Evolutionary conservation across 805 yeast species (phyloP).

Genomic region (Teunomyces aglyptinius): DNA sequence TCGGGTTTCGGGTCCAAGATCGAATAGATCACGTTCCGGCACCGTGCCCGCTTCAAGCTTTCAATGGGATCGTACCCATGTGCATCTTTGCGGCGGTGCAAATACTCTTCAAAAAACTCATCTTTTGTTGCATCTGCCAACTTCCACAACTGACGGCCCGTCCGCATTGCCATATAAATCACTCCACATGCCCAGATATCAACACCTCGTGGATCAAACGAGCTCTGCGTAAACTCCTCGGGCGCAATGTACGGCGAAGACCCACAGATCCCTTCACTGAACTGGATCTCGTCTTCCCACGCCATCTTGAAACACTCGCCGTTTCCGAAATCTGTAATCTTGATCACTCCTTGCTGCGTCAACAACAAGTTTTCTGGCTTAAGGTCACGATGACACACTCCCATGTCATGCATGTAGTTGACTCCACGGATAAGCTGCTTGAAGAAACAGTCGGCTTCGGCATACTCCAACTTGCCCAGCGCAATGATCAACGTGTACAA

Average conservation of each 20-base stretch:
- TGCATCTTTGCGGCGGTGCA: slow-evolving; percentile 74
- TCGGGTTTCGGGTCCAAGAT: slow-evolving; percentile 88
- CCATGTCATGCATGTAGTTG: slow-evolving; percentile 84
- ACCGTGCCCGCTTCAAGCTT: slow-evolving; percentile 74
- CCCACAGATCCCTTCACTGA: slow-evolving; percentile 78
- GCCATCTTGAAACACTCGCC: slow-evolving; percentile 82
- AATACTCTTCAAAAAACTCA: slow-evolving; percentile 72
- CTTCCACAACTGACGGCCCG: slow-evolving; percentile 93
- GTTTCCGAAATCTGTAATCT: slow-evolving; percentile 87
- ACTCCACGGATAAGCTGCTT: slow-evolving; percentile 84
- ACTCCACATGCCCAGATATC: slow-evolving; percentile 95
- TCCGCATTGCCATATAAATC: slow-evolving; percentile 89
- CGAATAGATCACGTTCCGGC: slow-evolving; percentile 90
- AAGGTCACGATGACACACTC: slow-evolving; percentile 85
- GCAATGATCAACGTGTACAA: slow-evolving; percentile 71
- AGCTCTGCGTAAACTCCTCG: slow-evolving; percentile 64
- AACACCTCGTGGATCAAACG: slow-evolving; percentile 78
- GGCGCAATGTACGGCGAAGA: slow-evolving; percentile 91
- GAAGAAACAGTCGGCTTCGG: slow-evolving; percentile 88
- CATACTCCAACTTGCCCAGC: slow-evolving; percentile 72
- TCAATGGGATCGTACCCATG: slow-evolving; percentile 94
- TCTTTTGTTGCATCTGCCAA: slow-evolving; percentile 72
- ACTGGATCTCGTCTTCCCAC: slow-evolving; percentile 71
- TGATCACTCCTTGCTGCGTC: slow-evolving; percentile 68
- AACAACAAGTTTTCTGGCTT: slow-evolving; percentile 83